Base-by-base conservation (phyloP, 805 yeast species). In the Kluyveromyces nonfermentans region DNA sequence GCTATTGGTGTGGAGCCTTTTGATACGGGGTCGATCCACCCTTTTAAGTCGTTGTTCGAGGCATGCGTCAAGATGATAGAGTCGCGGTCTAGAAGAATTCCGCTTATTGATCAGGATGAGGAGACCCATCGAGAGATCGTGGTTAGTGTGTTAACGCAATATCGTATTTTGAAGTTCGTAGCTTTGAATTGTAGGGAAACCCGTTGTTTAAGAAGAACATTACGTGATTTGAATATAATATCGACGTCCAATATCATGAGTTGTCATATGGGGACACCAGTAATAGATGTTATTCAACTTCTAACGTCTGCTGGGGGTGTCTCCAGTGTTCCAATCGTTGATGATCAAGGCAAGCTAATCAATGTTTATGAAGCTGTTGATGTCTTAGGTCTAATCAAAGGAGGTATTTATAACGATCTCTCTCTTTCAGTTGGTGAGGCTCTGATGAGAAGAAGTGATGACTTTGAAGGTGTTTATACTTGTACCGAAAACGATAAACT, bases 341-440 rank as follows among this genome's bases (percentile, higher is more conserved):
- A 90, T 57, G 86, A 79, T 16, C 68, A 73, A 32, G 60, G 60
- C 7, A 69, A 72, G 33, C 70, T 93, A 50, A 73, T 87, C 50
- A 93, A 93, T 58, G 95, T 90, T 35, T 93, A 89, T 62, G 99
- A 93, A 67, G 94, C 96, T 0, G 94, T 87, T 30, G 99, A 93
- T 65, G 94, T 93, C 2, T 70, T 93, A 53, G 85, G 96, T 0
- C 70, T 93, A 53, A 87, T 93, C 46, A 90, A 89, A 64, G 96
- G 96, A 33, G 97, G 97, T 4, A 80, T 88, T 59, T 88, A 90
- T 58, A 83, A 88, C 32, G 97, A 93, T 63, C 69, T 90, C 48
- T 83, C 88, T 33, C 70, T 93, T 52, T 82, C 90, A 46, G 96
- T 93, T 4, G 99, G 98, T 3, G 97, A 93, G 63, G 97, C 97